A percentile compares a stretch with the other conserved stretches of the same genome.
phyloP scores from a whole-genome alignment of 2,329 filamentous ascomycete species.

The Phyllosticta paracitricarpa region DNA sequence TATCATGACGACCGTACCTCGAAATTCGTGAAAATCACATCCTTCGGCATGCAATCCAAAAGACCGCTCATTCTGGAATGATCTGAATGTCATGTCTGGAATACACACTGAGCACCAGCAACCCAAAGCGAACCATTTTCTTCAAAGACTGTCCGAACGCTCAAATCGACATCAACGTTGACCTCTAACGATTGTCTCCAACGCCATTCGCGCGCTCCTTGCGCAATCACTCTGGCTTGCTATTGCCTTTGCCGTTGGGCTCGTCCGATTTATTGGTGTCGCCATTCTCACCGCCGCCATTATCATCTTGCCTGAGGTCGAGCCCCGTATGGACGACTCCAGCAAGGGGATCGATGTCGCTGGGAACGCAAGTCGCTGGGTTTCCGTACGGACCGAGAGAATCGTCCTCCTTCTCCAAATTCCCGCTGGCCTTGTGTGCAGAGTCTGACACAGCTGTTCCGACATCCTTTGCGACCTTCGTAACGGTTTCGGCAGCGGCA shows the following conservation, averaged over 20 bases:
- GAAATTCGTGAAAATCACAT: no score
- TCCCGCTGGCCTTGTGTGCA: constrained; percentile 8
- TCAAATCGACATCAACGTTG: no score
- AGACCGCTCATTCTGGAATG: no score
- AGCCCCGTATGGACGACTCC: constrained; percentile 18
- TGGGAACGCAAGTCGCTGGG: constrained; percentile 22
- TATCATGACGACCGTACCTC: no score
- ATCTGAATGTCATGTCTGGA: no score
- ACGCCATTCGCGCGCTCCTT: no score
- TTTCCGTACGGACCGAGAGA: constrained; percentile 23
- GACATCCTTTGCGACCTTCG: constrained; percentile 3
- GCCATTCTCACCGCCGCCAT: background rate
- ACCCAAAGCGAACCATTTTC: no score
- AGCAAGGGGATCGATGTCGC: constrained; percentile 25
- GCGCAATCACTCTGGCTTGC: background rate
- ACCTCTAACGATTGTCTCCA: background rate
- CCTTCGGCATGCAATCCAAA: no score
- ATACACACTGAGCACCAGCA: no score
- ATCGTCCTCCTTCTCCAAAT: constrained; percentile 6
- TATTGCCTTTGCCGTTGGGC: background rate
- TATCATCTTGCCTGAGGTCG: background rate
- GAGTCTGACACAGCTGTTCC: constrained; percentile 5
- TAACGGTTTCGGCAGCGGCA: constrained; percentile 6
- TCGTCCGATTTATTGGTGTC: background rate
- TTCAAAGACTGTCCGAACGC: no score